A percentile compares a stretch with the other conserved stretches of the same genome.
These are phyloP conservation scores for Glonium stellatum DNA, from an alignment of 495 filamentous ascomycete genomes.

Conservation along the genomic window DNA sequence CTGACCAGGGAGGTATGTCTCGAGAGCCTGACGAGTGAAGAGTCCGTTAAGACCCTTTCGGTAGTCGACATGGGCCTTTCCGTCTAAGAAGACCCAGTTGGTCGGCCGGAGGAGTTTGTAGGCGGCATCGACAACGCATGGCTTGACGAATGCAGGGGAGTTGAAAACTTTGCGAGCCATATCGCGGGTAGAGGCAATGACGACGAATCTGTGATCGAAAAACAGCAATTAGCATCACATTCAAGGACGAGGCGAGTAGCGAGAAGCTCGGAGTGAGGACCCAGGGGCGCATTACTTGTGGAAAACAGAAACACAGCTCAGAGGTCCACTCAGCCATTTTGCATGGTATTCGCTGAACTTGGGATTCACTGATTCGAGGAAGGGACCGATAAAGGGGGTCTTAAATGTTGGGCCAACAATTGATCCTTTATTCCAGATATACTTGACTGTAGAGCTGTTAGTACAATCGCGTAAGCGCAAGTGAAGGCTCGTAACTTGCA, in stretches of 20 bases:
- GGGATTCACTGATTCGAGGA: slow-evolving; percentile 84
- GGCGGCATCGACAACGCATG: slow-evolving; percentile 92
- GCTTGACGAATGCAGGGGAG: slow-evolving; percentile 85
- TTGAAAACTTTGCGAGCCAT: slow-evolving; percentile 98
- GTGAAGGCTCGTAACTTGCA: slow-evolving; percentile 47
- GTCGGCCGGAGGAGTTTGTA: slow-evolving; percentile 85
- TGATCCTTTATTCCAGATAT: slow-evolving; percentile 76
- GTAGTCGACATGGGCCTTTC: slow-evolving; percentile 90
- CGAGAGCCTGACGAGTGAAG: slow-evolving; percentile 86
- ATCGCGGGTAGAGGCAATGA: slow-evolving; percentile 92
- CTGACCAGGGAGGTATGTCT: slow-evolving; percentile 81
- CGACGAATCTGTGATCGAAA: slow-evolving; percentile 66
- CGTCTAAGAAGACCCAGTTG: slow-evolving; percentile 98
- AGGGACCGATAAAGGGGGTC: slow-evolving; percentile 91
- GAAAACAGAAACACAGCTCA: slow-evolving; percentile 97
- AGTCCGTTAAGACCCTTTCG: slow-evolving; percentile 92
- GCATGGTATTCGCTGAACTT: slow-evolving; percentile 83
- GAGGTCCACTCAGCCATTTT: slow-evolving; percentile 83
- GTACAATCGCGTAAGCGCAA: slow-evolving; percentile 15
- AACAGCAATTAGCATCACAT: slow-evolving; percentile 3
- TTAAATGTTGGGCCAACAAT: slow-evolving; percentile 81
- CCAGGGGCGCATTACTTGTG: slow-evolving; percentile 73
- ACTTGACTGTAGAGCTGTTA: slow-evolving; percentile 56
- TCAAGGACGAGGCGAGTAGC: background rate
- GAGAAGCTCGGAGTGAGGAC: slow-evolving; percentile 25